phyloP scores from a whole-genome alignment of 192 early-diverging fungal genomes.

The Coemansia sp. region DNA sequence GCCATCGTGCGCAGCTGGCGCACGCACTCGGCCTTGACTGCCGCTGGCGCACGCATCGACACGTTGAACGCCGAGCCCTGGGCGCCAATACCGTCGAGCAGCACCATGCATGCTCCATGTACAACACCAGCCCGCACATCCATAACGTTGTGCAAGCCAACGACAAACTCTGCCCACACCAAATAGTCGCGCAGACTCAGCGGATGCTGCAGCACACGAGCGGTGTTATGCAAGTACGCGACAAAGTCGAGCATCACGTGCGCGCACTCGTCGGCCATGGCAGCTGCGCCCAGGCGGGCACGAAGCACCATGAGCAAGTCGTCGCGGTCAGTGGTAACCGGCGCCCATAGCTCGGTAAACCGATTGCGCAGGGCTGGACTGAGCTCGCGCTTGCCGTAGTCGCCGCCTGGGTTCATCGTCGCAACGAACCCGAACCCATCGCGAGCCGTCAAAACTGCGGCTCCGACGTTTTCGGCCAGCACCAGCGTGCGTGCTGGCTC shows the following conservation, averaged over 20 bases:
- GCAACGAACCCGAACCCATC: slow-evolving; percentile 88
- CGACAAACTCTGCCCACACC: slow-evolving; percentile 88
- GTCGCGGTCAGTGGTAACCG: slow-evolving; percentile 71
- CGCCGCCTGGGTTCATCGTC: slow-evolving; percentile 99
- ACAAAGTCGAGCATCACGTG: slow-evolving; percentile 78
- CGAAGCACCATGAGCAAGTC: slow-evolving; percentile 72
- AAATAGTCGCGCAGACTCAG: slow-evolving; percentile 90
- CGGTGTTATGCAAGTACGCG: slow-evolving; percentile 61
- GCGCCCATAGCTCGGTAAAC: slow-evolving; percentile 98
- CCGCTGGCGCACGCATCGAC: slow-evolving; percentile 10
- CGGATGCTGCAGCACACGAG: slow-evolving; percentile 32
- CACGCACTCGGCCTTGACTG: slow-evolving; percentile 49
- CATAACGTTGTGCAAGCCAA: slow-evolving; percentile 53
- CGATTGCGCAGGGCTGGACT: slow-evolving; percentile 96
- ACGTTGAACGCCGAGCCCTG: slow-evolving; percentile 56
- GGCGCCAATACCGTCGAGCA: slow-evolving; percentile 89
- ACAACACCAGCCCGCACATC: slow-evolving; percentile 60
- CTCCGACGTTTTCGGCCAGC: slow-evolving; percentile 85
- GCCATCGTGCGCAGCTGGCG: slow-evolving; percentile 44
- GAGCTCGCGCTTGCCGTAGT: slow-evolving; percentile 98
- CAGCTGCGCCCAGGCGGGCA: slow-evolving; percentile 50
- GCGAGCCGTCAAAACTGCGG: slow-evolving; percentile 59
- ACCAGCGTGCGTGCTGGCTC: slow-evolving; percentile 84
- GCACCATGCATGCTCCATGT: slow-evolving; percentile 88
- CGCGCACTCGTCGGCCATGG: slow-evolving; percentile 47